Conservation (phyloP, 75 land plant genomes). For the Azolla pinnata region DNA sequence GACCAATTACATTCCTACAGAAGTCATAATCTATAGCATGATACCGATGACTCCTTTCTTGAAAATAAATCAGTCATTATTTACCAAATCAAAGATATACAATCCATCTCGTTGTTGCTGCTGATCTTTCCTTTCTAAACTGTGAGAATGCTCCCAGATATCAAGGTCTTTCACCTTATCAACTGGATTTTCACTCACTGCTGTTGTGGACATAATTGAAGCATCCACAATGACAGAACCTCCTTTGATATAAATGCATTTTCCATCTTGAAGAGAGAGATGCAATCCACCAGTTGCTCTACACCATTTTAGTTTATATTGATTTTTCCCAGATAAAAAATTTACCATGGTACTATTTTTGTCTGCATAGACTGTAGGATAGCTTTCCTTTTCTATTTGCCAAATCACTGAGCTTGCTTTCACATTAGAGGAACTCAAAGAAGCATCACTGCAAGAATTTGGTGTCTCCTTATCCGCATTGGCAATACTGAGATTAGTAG, state of each 20-base stretch:
- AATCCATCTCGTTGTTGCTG: neutral
- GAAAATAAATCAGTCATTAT: too few species aligned
- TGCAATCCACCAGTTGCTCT: neutral
- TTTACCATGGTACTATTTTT: neutral
- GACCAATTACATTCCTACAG: too few species aligned
- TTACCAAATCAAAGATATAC: constrained; percentile 2
- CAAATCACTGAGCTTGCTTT: neutral
- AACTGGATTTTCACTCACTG: neutral
- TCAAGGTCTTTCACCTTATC: neutral
- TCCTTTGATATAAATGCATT: neutral
- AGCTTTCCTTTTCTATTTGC: neutral
- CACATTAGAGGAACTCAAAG: neutral
- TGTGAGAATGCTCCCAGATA: neutral
- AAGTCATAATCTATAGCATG: too few species aligned
- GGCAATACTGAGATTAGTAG: neutral
- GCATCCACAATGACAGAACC: neutral
- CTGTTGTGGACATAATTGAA: neutral
- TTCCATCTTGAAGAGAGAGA: neutral
- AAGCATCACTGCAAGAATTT: neutral
- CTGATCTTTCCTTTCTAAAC: neutral
- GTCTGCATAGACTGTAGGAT: neutral
- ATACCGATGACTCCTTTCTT: too few species aligned
- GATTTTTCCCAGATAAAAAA: neutral
- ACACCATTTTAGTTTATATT: neutral
- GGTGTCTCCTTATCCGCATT: neutral